A percentile compares a stretch with the other conserved stretches of the same genome.
Conservation (phyloP, 169 alveolate genomes). For the Eimeria necatrix region DNA sequence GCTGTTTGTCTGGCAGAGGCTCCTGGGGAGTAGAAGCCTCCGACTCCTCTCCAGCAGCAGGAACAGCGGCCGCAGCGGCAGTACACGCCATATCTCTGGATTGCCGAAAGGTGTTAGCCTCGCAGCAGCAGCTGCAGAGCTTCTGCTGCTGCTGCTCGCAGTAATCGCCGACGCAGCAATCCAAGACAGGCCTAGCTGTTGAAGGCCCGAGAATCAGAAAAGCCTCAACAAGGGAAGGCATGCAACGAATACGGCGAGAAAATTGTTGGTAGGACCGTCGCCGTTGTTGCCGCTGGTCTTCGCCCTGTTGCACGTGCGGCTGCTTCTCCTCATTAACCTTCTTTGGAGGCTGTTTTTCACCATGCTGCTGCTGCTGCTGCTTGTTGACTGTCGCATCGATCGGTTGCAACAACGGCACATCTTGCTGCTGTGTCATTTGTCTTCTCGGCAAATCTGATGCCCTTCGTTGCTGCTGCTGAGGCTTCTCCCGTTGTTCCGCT, state of each 20-base stretch:
- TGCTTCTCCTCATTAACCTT: neutral
- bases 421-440: slow-evolving; percentile 22
- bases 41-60: neutral
- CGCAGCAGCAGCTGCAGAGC: slow-evolving; percentile 54
- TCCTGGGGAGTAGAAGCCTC: neutral
- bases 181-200: slow-evolving; percentile 51
- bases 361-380: slow-evolving; percentile 1
- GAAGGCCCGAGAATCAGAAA: slow-evolving; percentile 60
- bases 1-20: slow-evolving; percentile 22
- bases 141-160: slow-evolving; percentile 5
- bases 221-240: slow-evolving; percentile 60
- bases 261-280: neutral
- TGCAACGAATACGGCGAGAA: slow-evolving; percentile 26
- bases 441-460: neutral
- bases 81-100: too few relatives aligned
- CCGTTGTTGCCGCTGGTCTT: slow-evolving; percentile 20
- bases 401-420: neutral
- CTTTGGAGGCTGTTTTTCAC: neutral
- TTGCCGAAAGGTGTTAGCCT: neutral
- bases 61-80: neutral
- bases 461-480: neutral
- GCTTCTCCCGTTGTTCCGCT: slow-evolving; percentile 20
- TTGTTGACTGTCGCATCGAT: neutral
- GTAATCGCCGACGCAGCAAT: slow-evolving; percentile 43
- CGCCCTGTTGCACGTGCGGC: neutral